phyloP scores from a whole-genome alignment of 331 rosid species.

The Prunus yedoensis region DNA sequence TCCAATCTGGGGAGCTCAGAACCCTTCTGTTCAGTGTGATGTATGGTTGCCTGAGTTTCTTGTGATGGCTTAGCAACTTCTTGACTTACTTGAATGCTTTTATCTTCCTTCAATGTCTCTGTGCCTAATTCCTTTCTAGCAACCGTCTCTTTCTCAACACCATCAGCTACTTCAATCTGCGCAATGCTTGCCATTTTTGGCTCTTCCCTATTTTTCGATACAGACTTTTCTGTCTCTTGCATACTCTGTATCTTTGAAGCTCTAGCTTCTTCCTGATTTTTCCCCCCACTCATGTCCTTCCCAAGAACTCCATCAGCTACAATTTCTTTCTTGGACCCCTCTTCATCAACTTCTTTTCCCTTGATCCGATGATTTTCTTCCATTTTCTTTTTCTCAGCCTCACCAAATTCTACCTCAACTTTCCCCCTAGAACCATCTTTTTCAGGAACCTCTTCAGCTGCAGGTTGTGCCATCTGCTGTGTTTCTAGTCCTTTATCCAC shows the following conservation, averaged over 20 bases:
- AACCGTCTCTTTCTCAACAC: background rate
- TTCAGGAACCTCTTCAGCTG: slow-evolving; percentile 13
- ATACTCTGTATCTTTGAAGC: slow-evolving; percentile 10
- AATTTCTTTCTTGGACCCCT: slow-evolving; percentile 5
- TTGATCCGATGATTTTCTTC: background rate
- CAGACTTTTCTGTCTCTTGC: background rate
- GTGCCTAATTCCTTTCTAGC: slow-evolving; percentile 12
- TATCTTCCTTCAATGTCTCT: slow-evolving; percentile 2
- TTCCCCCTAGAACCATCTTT: background rate
- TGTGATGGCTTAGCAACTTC: background rate
- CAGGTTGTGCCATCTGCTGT: slow-evolving; percentile 22
- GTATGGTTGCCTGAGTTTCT: background rate
- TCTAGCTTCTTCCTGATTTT: slow-evolving; percentile 3
- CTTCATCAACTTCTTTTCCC: slow-evolving; percentile 11
- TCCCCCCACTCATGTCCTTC: slow-evolving; percentile 5
- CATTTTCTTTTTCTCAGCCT: slow-evolving; percentile 14
- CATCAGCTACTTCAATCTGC: slow-evolving; percentile 5
- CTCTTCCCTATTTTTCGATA: background rate
- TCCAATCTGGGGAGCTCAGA: background rate
- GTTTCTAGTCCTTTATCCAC: slow-evolving; percentile 10
- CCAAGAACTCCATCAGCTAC: slow-evolving; percentile 9
- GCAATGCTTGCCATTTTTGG: background rate
- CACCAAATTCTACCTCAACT: background rate
- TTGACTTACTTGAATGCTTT: background rate
- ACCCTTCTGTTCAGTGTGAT: too few species aligned